Percentiles rank a stretch among this genome's conserved stretches.
Evolutionary conservation across 768 basidiomycete genomes (phyloP).

Genomic region (Suillus sp.): DNA sequence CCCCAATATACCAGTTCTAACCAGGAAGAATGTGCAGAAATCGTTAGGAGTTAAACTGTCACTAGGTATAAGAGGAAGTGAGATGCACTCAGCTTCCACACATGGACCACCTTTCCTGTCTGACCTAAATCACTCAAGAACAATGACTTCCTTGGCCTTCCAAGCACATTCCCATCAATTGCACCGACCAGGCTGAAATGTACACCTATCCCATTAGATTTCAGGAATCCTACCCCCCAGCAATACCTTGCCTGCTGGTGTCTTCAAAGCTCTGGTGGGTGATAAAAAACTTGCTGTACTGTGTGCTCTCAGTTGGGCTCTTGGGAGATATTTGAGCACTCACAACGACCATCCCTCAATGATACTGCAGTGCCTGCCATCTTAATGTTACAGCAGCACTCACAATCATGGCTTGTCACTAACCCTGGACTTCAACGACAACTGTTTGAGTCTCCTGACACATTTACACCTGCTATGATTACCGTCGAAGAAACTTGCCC

Average conservation of each 20-base stretch:
- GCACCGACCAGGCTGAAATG: conserved; percentile 49
- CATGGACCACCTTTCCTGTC: too few species aligned
- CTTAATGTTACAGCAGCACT: conserved; percentile 57
- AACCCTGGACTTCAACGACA: conserved; percentile 51
- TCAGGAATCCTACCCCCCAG: conserved; percentile 63
- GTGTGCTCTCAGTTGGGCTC: conserved; percentile 81
- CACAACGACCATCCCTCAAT: conserved; percentile 72
- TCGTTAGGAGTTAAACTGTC: too few species aligned
- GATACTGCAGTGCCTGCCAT: conserved; percentile 72
- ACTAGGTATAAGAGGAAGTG: too few species aligned
- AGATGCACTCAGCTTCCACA: too few species aligned
- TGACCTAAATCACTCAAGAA: conserved; percentile 21
- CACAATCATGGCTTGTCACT: conserved; percentile 55
- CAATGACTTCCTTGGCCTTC: conserved; percentile 15
- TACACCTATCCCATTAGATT: conserved; percentile 77
- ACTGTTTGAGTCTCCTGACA: conserved; percentile 36
- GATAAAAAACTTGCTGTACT: conserved; percentile 67
- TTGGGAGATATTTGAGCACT: conserved; percentile 70
- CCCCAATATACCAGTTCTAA: too few species aligned
- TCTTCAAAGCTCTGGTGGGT: conserved; percentile 76
- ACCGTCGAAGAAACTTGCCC: too few species aligned
- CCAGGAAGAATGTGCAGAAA: too few species aligned
- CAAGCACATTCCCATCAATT: conserved; percentile 17
- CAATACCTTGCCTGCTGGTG: conserved; percentile 81
- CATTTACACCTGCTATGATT: conserved; percentile 44